These are phyloP conservation scores for Akanthomyces lecanii DNA, from an alignment of 2,329 filamentous ascomycete species.

Conservation along the genomic window DNA sequence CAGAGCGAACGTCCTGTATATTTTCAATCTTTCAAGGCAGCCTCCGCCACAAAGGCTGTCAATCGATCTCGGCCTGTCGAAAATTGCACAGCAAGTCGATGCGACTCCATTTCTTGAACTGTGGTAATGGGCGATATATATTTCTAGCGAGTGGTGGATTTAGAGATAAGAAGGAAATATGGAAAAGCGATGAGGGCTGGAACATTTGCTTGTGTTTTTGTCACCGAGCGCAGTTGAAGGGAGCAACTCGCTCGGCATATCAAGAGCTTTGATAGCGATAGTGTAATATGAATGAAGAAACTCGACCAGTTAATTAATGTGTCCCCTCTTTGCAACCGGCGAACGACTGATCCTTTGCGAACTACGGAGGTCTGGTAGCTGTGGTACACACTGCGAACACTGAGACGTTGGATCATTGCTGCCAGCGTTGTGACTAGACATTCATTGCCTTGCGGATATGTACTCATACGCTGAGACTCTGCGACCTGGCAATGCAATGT, in stretches of 20 bases:
- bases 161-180: not conserved
- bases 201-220: constrained; percentile 6
- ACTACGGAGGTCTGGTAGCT: too few relatives aligned
- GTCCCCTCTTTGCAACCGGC: not conserved
- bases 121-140: constrained; percentile 12
- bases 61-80: not conserved
- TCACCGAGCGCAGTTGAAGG: not conserved
- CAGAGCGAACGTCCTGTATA: constrained; percentile 26
- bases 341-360: not conserved
- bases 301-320: not conserved
- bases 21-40: constrained; percentile 24
- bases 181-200: not conserved
- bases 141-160: not conserved
- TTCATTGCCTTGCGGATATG: too few relatives aligned
- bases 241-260: not conserved
- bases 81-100: not conserved
- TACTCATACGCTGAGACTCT: too few relatives aligned
- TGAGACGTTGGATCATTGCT: too few relatives aligned
- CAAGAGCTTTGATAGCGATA: constrained; percentile 1
- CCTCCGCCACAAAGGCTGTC: constrained; percentile 28
- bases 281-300: constrained; percentile 9
- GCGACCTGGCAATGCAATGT: too few relatives aligned
- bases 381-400: too few relatives aligned
- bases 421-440: too few relatives aligned
- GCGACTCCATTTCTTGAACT: not conserved